phyloP scores from a whole-genome alignment of 805 yeast genomes.

The Kazachstania viticola region DNA sequence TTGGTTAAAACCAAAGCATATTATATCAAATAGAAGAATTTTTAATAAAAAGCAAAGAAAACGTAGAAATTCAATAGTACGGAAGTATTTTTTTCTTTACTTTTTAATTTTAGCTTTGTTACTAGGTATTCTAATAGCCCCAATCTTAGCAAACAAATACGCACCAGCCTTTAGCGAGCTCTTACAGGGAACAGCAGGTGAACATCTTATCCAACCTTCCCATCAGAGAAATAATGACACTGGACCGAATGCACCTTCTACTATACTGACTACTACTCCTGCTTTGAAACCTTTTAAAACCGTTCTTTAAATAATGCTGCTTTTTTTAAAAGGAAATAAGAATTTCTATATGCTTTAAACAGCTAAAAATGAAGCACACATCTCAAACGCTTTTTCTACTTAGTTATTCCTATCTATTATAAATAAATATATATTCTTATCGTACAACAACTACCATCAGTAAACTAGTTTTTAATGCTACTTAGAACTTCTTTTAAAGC shows the following conservation, averaged over 20 bases:
- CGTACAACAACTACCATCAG: no score
- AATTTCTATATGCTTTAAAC: no score
- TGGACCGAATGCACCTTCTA: constrained; percentile 42
- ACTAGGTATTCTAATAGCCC: constrained; percentile 34
- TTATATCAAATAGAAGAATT: constrained; percentile 27
- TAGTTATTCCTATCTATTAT: no score
- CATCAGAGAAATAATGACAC: constrained; percentile 56
- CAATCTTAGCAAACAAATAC: constrained; percentile 30
- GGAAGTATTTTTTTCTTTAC: constrained; percentile 38
- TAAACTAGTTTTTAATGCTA: no score
- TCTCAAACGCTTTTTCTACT: no score
- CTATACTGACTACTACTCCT: constrained; percentile 31
- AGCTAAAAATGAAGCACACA: no score
- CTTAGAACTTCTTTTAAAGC: no score
- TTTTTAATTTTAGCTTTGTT: constrained; percentile 31
- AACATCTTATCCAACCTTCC: constrained; percentile 48
- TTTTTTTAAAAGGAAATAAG: no score
- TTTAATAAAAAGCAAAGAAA: constrained; percentile 30
- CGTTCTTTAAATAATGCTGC: no score
- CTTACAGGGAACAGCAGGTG: constrained; percentile 16
- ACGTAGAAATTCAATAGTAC: constrained; percentile 31
- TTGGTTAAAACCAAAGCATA: constrained; percentile 51
- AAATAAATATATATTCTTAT: no score
- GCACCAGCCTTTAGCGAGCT: constrained; percentile 18
- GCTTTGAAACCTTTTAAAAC: constrained; percentile 25